phyloP scores from a whole-genome alignment of 1,139 yeast genomes.

The Candida labiduridarum region DNA sequence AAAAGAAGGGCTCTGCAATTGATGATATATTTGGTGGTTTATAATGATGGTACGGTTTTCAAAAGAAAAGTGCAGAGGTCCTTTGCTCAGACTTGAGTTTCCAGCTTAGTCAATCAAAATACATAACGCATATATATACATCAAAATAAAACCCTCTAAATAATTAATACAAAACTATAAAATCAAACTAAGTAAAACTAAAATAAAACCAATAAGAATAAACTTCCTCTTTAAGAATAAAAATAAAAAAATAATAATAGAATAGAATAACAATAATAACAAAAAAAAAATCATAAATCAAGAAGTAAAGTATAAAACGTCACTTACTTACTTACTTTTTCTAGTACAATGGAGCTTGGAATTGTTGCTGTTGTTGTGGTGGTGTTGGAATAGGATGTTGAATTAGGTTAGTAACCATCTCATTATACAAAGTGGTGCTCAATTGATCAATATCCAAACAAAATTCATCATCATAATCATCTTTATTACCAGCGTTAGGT shows the following conservation, averaged over 20 bases:
- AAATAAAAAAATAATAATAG: neutral
- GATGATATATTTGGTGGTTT: slow-evolving; percentile 51
- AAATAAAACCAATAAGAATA: too few species aligned
- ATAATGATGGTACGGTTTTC: neutral
- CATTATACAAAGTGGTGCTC: slow-evolving; percentile 25
- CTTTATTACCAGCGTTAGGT: neutral
- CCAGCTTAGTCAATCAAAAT: too few species aligned
- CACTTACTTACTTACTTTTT: neutral
- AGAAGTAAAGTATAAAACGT: neutral
- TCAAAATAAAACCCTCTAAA: slow-evolving; percentile 2
- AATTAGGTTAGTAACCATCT: slow-evolving; percentile 19
- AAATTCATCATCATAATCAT: slow-evolving; percentile 49
- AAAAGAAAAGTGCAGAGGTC: too few species aligned
- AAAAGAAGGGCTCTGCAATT: slow-evolving; percentile 51
- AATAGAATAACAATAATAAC: neutral
- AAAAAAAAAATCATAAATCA: neutral
- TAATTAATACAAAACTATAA: slow-evolving; percentile 2
- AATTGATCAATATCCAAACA: slow-evolving; percentile 51
- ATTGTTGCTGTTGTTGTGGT: slow-evolving; percentile 10
- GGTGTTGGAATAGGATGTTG: slow-evolving; percentile 11
- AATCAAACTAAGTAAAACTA: neutral
- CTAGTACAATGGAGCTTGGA: slow-evolving; percentile 3
- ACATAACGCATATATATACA: neutral
- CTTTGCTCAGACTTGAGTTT: too few species aligned
- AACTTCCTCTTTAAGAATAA: neutral